Percentiles rank a stretch among this genome's conserved stretches.
These are phyloP conservation scores for Xylaria sp. DNA, from an alignment of 2,329 filamentous ascomycete genomes.

Conservation along the genomic window DNA sequence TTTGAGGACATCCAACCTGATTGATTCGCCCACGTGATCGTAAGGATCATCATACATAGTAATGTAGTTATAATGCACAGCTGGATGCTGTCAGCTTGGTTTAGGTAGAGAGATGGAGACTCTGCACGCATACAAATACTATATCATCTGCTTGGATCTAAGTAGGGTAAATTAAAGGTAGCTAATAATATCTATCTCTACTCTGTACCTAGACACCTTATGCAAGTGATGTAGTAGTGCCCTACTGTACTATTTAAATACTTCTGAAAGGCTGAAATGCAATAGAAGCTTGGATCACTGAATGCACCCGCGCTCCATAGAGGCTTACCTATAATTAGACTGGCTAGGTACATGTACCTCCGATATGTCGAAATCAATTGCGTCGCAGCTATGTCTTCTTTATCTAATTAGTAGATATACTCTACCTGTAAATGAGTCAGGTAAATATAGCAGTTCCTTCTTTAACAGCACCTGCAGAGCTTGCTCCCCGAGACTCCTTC, in stretches of 20 bases:
- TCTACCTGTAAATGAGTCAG: not conserved
- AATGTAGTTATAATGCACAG: not conserved
- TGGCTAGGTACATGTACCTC: no score
- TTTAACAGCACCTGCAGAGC: no score
- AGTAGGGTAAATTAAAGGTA: not conserved
- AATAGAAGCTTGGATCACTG: no score
- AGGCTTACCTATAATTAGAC: not conserved
- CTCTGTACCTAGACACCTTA: not conserved
- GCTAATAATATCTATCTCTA: slow-evolving; percentile 11
- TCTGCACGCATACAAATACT: no score
- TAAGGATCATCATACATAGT: not conserved
- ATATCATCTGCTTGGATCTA: not conserved
- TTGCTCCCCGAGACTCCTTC: no score
- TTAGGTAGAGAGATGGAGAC: not conserved
- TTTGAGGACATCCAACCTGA: no score
- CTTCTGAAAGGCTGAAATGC: no score
- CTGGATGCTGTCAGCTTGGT: not conserved
- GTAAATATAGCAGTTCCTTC: not conserved
- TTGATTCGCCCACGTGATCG: not conserved
- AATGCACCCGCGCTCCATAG: not conserved
- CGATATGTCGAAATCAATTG: no score
- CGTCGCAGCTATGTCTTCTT: not conserved
- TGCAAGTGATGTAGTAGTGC: not conserved
- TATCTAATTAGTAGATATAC: not conserved
- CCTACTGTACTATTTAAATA: not conserved